Conservation (phyloP, 177 flowering plant species). For the Vitis hybrid region DNA sequence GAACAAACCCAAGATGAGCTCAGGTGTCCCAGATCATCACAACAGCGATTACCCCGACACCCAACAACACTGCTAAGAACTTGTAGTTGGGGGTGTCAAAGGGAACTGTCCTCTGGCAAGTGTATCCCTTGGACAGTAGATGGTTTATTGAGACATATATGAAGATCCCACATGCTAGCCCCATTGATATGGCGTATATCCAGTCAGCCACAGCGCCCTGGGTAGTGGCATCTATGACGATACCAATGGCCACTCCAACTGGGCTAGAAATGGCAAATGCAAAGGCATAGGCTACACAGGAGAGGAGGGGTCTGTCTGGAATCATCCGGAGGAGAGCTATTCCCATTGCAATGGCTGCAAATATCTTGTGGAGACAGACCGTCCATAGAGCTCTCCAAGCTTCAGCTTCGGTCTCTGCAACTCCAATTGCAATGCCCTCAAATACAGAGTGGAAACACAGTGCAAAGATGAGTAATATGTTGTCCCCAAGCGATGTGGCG, state of each 20-base stretch:
- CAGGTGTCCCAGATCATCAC: slow-evolving; percentile 87
- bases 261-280: slow-evolving; percentile 76
- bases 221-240: slow-evolving; percentile 71
- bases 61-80: slow-evolving; percentile 61
- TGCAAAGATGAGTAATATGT: slow-evolving; percentile 60
- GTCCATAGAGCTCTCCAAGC: slow-evolving; percentile 90
- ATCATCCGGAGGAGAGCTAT: slow-evolving; percentile 75
- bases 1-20: background rate
- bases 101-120: slow-evolving; percentile 24
- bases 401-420: slow-evolving; percentile 63
- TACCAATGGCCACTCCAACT: slow-evolving; percentile 70
- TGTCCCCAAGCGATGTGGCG: slow-evolving; percentile 63
- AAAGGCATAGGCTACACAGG: slow-evolving; percentile 62
- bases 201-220: slow-evolving; percentile 76
- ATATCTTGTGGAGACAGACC: slow-evolving; percentile 63
- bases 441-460: slow-evolving; percentile 80
- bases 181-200: slow-evolving; percentile 86
- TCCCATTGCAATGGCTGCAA: slow-evolving; percentile 88
- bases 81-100: slow-evolving; percentile 42
- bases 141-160: slow-evolving; percentile 76
- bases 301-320: slow-evolving; percentile 65
- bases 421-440: slow-evolving; percentile 86
- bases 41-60: slow-evolving; percentile 70
- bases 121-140: slow-evolving; percentile 57
- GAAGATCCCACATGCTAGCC: slow-evolving; percentile 75